phyloP scores from a whole-genome alignment of 2,329 filamentous ascomycete species.

The Mycocentrospora acerina region DNA sequence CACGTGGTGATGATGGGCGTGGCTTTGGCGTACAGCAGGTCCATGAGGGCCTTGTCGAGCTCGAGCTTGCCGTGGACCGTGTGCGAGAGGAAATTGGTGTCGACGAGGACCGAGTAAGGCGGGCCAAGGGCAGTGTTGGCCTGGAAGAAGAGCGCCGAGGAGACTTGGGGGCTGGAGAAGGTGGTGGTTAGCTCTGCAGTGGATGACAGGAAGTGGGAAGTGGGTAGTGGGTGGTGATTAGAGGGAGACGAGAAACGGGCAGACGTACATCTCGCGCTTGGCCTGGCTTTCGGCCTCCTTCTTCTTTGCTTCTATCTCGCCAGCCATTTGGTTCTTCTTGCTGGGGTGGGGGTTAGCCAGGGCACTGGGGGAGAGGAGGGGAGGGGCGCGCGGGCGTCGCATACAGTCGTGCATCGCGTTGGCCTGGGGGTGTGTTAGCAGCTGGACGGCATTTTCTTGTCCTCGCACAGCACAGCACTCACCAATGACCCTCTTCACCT shows the following conservation, averaged over 20 bases:
- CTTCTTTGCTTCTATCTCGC: constrained; percentile 60
- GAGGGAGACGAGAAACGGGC: too few relatives aligned
- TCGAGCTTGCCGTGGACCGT: constrained; percentile 90
- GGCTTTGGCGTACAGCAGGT: constrained; percentile 88
- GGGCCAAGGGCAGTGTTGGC: constrained; percentile 80
- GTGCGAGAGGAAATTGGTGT: constrained; percentile 55
- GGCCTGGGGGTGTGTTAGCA: constrained; percentile 34
- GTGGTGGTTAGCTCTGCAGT: constrained; percentile 6
- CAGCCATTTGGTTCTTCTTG: constrained; percentile 76
- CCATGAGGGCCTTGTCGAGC: constrained; percentile 86
- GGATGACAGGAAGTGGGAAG: constrained; percentile 5
- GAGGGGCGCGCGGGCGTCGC: constrained; percentile 19
- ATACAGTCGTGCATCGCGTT: constrained; percentile 71
- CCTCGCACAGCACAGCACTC: too few relatives aligned
- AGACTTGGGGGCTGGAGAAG: constrained; percentile 66
- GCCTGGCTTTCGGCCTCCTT: constrained; percentile 61
- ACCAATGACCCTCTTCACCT: constrained; percentile 80
- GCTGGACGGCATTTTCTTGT: too few relatives aligned
- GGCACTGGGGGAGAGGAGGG: constrained; percentile 4
- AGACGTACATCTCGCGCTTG: constrained; percentile 70
- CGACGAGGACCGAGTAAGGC: constrained; percentile 70
- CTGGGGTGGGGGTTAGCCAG: constrained; percentile 16
- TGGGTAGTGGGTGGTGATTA: too few relatives aligned
- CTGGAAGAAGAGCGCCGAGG: constrained; percentile 56
- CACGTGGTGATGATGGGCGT: constrained; percentile 78